Evolutionary conservation across 257 asterid genomes (phyloP).

Genomic region (Solanum clarkiae): DNA sequence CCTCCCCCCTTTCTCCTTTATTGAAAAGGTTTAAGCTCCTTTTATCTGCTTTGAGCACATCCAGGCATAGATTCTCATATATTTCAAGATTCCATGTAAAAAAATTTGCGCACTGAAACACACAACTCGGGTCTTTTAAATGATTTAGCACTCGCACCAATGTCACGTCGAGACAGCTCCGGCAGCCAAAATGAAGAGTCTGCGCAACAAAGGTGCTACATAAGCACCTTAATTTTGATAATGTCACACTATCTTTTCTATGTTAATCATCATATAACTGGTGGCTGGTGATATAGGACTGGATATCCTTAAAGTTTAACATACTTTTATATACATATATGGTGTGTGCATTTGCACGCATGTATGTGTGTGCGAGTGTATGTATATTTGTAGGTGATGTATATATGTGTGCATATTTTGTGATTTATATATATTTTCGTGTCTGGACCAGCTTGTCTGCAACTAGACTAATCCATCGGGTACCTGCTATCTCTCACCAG

Average conservation of each 20-base stretch:
- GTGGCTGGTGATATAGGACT: neutral
- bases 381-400: neutral
- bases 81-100: neutral
- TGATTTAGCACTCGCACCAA: neutral
- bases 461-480: neutral
- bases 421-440: neutral
- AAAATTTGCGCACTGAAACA: neutral
- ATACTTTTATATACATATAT: neutral
- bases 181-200: too few species aligned
- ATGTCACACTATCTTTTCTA: neutral
- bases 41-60: neutral
- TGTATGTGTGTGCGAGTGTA: neutral
- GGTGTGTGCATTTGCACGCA: neutral
- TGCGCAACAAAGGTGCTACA: neutral
- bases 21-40: neutral
- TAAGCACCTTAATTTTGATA: neutral
- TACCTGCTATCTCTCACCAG: too few species aligned
- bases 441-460: neutral
- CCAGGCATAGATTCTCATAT: neutral
- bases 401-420: neutral
- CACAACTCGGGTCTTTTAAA: neutral
- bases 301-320: neutral
- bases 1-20: too few species aligned
- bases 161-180: too few species aligned
- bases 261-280: neutral